These are phyloP conservation scores for Neoboletus magnificus DNA, from an alignment of 768 basidiomycete species.

Conservation along the genomic window DNA sequence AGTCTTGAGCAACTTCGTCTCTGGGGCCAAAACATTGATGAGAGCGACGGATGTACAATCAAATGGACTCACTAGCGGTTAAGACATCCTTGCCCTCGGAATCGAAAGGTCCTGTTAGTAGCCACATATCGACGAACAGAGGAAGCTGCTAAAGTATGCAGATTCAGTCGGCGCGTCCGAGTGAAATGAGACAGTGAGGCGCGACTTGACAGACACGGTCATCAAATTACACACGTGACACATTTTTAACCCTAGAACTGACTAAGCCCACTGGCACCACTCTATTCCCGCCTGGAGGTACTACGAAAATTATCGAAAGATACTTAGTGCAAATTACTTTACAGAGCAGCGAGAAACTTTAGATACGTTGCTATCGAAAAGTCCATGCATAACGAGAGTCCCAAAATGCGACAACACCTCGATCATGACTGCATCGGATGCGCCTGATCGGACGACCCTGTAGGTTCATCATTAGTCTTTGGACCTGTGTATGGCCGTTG, in stretches of 20 bases:
- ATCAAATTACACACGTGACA: slow-evolving; percentile 8
- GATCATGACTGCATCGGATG: slow-evolving; percentile 13
- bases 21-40: slow-evolving; percentile 24
- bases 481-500: slow-evolving; percentile 36
- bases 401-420: background rate
- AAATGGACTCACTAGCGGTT: slow-evolving; percentile 38
- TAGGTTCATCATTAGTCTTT: slow-evolving; percentile 34
- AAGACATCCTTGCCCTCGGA: slow-evolving; percentile 32
- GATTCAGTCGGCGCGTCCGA: background rate
- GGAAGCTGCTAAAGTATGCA: background rate
- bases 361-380: slow-evolving; percentile 8
- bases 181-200: background rate
- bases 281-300: background rate
- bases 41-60: slow-evolving; percentile 22
- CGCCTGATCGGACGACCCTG: slow-evolving; percentile 22
- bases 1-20: slow-evolving; percentile 61
- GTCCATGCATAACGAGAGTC: background rate
- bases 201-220: background rate
- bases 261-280: background rate
- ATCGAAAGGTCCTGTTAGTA: slow-evolving; percentile 54
- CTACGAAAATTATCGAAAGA: slow-evolving; percentile 6
- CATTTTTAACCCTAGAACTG: background rate
- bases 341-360: slow-evolving; percentile 10
- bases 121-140: slow-evolving; percentile 43
- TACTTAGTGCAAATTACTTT: slow-evolving; percentile 16